A percentile compares a stretch with the other conserved stretches of the same genome.
These are phyloP conservation scores for Kalaharituber pfeilii DNA, from an alignment of 2,329 filamentous ascomycete species.

Conservation along the genomic window DNA sequence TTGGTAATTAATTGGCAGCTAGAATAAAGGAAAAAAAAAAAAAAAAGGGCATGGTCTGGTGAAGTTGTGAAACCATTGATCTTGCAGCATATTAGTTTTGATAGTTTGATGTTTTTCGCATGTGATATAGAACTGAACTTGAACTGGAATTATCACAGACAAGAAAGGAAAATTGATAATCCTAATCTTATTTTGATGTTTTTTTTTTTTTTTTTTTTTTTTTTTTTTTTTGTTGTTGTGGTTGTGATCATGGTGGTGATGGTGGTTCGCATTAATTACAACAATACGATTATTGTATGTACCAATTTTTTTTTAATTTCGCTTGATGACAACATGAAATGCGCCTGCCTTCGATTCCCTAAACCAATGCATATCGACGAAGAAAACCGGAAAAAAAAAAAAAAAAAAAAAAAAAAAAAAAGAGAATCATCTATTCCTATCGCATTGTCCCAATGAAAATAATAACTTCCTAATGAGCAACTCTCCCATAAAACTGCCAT, in stretches of 20 bases:
- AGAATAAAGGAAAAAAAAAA: background rate
- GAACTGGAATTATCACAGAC: background rate
- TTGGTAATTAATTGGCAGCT: background rate
- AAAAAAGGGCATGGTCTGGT: background rate
- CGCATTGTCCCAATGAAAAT: background rate
- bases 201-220: background rate
- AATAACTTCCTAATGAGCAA: background rate
- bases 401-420: too few relatives aligned
- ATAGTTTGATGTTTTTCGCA: background rate
- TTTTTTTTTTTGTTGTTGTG: too few relatives aligned
- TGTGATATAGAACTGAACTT: background rate
- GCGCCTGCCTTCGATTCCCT: too few relatives aligned
- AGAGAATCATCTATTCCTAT: too few relatives aligned
- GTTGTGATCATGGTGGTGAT: too few relatives aligned
- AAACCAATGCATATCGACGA: too few relatives aligned
- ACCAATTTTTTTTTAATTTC: too few relatives aligned
- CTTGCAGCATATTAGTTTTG: too few relatives aligned
- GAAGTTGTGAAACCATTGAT: background rate
- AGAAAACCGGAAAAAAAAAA: too few relatives aligned
- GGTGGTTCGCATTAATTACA: too few relatives aligned
- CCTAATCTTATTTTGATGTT: background rate
- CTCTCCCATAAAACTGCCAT: conserved; percentile 2
- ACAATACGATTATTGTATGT: too few relatives aligned
- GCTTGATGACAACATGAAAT: too few relatives aligned
- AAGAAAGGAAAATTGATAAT: background rate